Conservation (phyloP, 2,329 filamentous ascomycete genomes). For the Alternaria consortialis region DNA sequence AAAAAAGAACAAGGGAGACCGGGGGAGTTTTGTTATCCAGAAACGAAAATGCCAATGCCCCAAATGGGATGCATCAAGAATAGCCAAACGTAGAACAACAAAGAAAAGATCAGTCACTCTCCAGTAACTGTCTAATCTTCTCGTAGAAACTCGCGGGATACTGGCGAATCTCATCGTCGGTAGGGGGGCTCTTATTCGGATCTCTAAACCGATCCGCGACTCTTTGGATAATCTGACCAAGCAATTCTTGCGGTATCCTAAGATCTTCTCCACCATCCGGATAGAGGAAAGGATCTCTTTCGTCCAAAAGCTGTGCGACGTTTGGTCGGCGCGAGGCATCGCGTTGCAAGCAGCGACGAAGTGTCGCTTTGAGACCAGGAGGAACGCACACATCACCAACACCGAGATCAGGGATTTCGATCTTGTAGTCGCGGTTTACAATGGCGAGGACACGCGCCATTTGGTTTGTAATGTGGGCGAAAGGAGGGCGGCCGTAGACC, state of each 20-base stretch:
- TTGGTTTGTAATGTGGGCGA: conserved; percentile 88
- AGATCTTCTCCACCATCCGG: conserved; percentile 64
- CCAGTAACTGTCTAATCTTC: conserved; percentile 56
- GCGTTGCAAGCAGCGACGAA: conserved; percentile 67
- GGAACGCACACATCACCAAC: conserved; percentile 70
- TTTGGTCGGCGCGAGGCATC: conserved; percentile 66
- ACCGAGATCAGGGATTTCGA: conserved; percentile 75
- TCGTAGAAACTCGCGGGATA: conserved; percentile 60
- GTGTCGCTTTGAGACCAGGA: conserved; percentile 62
- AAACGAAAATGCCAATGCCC: neutral
- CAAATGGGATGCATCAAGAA: neutral
- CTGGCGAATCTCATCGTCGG: conserved; percentile 62
- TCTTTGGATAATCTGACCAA: conserved; percentile 66
- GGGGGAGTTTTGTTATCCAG: neutral
- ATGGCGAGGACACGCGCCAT: conserved; percentile 88
- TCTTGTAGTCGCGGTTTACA: conserved; percentile 77
- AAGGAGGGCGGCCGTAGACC: conserved; percentile 96
- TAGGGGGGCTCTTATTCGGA: conserved; percentile 61
- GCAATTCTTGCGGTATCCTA: conserved; percentile 61
- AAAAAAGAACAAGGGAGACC: neutral
- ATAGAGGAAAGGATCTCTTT: conserved; percentile 66
- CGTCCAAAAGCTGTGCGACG: conserved; percentile 64
- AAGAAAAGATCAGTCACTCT: conserved; percentile 26
- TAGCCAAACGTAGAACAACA: neutral
- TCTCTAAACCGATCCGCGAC: conserved; percentile 68